Conservation (phyloP, 2,329 filamentous ascomycete genomes). For the Incumbomyces lentus region DNA sequence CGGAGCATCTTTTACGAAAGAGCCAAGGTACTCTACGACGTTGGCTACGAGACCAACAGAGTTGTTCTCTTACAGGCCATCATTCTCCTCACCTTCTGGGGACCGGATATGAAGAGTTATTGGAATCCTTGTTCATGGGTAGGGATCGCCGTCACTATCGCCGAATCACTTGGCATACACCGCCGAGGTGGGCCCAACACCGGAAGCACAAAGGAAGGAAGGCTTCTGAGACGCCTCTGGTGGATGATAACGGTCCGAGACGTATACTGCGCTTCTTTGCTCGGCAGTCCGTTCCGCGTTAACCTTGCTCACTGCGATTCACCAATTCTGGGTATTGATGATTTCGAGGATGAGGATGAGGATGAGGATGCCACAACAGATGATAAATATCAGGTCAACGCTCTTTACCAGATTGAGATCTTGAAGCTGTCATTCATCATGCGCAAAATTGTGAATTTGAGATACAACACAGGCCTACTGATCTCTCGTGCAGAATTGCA, state of each 20-base stretch:
- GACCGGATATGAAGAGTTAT: slow-evolving; percentile 22
- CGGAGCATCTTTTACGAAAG: slow-evolving; percentile 22
- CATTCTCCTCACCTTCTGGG: slow-evolving; percentile 22
- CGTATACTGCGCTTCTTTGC: slow-evolving; percentile 9
- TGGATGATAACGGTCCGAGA: slow-evolving; percentile 18
- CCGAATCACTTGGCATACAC: slow-evolving; percentile 22
- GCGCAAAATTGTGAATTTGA: slow-evolving; percentile 8
- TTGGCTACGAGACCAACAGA: slow-evolving; percentile 22
- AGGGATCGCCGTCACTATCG: slow-evolving; percentile 21
- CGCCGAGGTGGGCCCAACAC: slow-evolving; percentile 12
- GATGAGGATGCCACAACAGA: background rate
- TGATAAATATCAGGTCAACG: slow-evolving; percentile 1
- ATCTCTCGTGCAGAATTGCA: slow-evolving; percentile 4
- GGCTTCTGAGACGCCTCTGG: slow-evolving; percentile 15
- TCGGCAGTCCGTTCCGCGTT: slow-evolving; percentile 11
- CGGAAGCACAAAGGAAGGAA: background rate
- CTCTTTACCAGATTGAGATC: slow-evolving; percentile 9
- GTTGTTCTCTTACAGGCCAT: slow-evolving; percentile 21
- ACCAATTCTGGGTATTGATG: slow-evolving; percentile 7
- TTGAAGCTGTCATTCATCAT: slow-evolving; percentile 9
- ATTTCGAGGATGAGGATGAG: slow-evolving; percentile 6
- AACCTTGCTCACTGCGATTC: slow-evolving; percentile 10
- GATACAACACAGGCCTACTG: slow-evolving; percentile 8
- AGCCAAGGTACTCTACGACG: slow-evolving; percentile 23
- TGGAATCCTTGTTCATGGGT: slow-evolving; percentile 22